These are phyloP conservation scores for Solanum paucissectum DNA, from an alignment of 257 asterid species.

Conservation along the genomic window DNA sequence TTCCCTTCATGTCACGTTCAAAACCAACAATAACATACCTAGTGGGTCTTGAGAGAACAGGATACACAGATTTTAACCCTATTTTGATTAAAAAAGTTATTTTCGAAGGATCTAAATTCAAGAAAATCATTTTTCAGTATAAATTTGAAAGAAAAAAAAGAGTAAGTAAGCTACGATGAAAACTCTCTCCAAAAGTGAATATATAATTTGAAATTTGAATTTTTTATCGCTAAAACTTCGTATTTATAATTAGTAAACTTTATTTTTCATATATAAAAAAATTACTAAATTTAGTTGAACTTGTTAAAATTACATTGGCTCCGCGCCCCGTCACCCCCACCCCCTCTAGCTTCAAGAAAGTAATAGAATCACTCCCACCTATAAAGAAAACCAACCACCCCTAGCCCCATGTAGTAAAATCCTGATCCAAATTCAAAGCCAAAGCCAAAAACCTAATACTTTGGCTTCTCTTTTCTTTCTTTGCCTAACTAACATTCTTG, in stretches of 20 bases:
- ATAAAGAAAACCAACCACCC: conserved; percentile 39
- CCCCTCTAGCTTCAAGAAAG: conserved; percentile 32
- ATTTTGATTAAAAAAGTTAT: rapidly evolving
- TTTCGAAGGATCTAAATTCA: background rate
- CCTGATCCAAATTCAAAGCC: background rate
- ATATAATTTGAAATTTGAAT: background rate
- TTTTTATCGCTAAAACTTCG: background rate
- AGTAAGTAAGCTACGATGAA: background rate
- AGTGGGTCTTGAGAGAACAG: background rate
- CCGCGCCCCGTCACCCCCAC: too few species aligned
- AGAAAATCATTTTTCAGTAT: background rate
- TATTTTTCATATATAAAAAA: background rate
- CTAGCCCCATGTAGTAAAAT: conserved; percentile 28
- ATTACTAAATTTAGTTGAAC: background rate
- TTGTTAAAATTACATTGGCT: background rate
- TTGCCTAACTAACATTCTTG: background rate
- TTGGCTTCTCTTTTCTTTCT: background rate
- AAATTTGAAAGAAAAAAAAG: background rate
- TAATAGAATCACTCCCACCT: conserved; percentile 35
- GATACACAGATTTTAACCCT: rapidly evolving
- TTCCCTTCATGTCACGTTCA: conserved; percentile 43
- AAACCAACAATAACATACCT: background rate
- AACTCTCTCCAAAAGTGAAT: background rate
- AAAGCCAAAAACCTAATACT: background rate
- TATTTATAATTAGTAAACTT: background rate